phyloP scores from a whole-genome alignment of 1,284 basidiomycete genomes.

The Cutaneotrichosporon sp. region DNA sequence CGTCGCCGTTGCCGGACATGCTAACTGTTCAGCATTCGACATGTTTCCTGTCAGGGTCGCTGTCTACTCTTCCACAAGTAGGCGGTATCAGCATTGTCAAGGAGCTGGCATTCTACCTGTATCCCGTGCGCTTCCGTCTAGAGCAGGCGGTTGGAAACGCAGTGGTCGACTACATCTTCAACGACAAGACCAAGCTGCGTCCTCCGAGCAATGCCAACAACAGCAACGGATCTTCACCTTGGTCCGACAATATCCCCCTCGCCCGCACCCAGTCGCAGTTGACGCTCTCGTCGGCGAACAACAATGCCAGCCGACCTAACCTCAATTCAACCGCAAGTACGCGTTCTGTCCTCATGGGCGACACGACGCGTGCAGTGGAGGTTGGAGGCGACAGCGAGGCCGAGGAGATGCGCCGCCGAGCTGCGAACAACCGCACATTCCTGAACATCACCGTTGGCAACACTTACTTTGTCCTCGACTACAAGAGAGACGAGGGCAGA shows the following conservation, averaged over 20 bases:
- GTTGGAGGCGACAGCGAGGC: slow-evolving; percentile 28
- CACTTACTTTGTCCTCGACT: slow-evolving; percentile 47
- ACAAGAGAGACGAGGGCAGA: slow-evolving; percentile 52
- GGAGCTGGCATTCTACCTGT: slow-evolving; percentile 71
- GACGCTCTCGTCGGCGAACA: neutral
- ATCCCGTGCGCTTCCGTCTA: slow-evolving; percentile 81
- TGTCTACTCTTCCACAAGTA: slow-evolving; percentile 79
- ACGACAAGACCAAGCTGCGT: slow-evolving; percentile 14
- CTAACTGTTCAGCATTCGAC: slow-evolving; percentile 9
- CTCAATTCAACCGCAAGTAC: neutral
- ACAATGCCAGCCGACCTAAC: neutral
- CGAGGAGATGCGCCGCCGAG: slow-evolving; percentile 49
- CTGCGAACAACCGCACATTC: slow-evolving; percentile 59
- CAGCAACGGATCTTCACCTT: neutral
- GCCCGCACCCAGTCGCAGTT: neutral
- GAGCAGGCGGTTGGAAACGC: slow-evolving; percentile 74
- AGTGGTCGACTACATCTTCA: slow-evolving; percentile 84
- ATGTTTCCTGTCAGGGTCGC: slow-evolving; percentile 41
- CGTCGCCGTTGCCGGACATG: neutral
- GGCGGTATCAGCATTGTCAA: slow-evolving; percentile 91
- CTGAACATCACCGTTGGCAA: slow-evolving; percentile 72
- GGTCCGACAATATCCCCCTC: neutral
- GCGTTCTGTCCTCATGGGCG: neutral
- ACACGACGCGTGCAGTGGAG: neutral
- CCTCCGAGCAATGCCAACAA: neutral